These are phyloP conservation scores for Hapsidospora chrysogenum DNA, from an alignment of 495 filamentous ascomycete species.

Conservation along the genomic window DNA sequence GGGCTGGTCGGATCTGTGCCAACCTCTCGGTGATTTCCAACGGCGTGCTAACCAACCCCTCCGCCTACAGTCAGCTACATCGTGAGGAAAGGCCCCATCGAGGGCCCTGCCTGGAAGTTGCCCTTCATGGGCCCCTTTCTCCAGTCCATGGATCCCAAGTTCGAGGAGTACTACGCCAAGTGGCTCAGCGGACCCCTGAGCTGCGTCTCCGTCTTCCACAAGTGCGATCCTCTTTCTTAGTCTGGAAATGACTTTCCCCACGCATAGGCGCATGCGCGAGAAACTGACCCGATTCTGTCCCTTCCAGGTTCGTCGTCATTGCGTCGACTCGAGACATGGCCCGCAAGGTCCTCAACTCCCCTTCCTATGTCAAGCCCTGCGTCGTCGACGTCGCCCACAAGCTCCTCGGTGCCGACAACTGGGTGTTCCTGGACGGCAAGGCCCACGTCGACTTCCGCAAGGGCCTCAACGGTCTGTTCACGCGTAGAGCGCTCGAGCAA, in stretches of 20 bases:
- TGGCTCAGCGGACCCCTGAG: conserved; percentile 83
- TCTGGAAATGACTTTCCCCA: too few species aligned
- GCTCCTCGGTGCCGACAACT: conserved; percentile 80
- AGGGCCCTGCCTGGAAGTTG: conserved; percentile 66
- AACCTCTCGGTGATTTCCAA: too few species aligned
- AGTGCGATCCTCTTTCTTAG: conserved; percentile 38
- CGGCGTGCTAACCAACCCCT: too few species aligned
- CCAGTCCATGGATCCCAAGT: conserved; percentile 80
- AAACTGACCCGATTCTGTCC: too few species aligned
- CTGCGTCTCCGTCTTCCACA: conserved; percentile 98
- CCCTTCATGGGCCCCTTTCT: conserved; percentile 96
- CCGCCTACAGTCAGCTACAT: conserved; percentile 74
- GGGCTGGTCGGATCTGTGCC: too few species aligned
- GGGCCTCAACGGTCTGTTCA: conserved; percentile 89
- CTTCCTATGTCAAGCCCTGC: conserved; percentile 82
- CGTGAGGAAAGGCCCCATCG: conserved; percentile 70
- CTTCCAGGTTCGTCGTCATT: conserved; percentile 81
- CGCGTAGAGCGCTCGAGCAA: conserved; percentile 66
- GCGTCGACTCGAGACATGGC: conserved; percentile 92
- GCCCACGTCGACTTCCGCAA: conserved; percentile 94
- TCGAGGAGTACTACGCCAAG: conserved; percentile 77
- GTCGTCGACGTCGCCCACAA: conserved; percentile 93
- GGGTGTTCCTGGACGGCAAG: conserved; percentile 96
- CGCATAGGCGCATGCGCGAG: too few species aligned
- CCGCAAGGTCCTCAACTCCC: conserved; percentile 94